phyloP scores from a whole-genome alignment of 257 asterid species.

The Gentiana macrophylla region DNA sequence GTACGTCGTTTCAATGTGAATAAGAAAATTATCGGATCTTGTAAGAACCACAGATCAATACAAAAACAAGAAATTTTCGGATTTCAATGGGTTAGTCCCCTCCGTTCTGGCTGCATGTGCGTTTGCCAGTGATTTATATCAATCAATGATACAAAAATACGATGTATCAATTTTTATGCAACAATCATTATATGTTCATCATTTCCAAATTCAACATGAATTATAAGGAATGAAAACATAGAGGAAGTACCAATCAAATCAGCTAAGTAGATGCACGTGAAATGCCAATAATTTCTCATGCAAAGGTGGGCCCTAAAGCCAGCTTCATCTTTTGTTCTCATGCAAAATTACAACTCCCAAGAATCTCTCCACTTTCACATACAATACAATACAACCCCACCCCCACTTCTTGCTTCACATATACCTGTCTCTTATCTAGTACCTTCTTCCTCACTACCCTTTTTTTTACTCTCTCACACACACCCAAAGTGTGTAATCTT shows the following conservation, averaged over 20 bases:
- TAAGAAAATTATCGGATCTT: no score
- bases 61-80: not conserved
- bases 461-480: not conserved
- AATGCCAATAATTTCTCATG: conserved; percentile 91
- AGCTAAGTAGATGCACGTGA: conserved; percentile 57
- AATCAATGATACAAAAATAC: no score
- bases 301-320: conserved; percentile 70
- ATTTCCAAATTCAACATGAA: no score
- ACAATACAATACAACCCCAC: conserved; percentile 3
- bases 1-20: no score
- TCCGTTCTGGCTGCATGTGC: not conserved
- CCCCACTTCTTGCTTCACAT: not conserved
- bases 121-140: not conserved
- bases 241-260: not conserved
- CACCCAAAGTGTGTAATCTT: not conserved
- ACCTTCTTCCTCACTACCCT: conserved; percentile 1
- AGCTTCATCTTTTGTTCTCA: conserved; percentile 59
- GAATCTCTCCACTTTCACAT: conserved; percentile 31
- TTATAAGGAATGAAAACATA: not conserved
- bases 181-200: no score
- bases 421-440: not conserved
- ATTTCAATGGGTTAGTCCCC: not conserved
- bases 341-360: conserved; percentile 53
- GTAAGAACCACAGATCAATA: not conserved
- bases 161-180: no score